Conservation (phyloP, 2,329 filamentous ascomycete genomes). For the Aciculosporium take region DNA sequence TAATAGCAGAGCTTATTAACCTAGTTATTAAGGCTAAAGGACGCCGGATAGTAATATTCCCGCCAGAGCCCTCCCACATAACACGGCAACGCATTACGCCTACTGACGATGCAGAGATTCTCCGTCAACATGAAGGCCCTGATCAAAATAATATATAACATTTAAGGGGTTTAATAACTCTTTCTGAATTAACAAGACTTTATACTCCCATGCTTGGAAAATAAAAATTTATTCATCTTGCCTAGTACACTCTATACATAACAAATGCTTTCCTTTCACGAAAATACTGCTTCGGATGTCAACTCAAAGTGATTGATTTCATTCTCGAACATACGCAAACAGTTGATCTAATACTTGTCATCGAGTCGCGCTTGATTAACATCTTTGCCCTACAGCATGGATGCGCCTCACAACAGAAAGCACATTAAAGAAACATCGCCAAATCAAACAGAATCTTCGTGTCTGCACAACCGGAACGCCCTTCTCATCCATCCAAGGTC, state of each 20-base stretch:
- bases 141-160: too few species aligned
- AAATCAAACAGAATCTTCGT: constrained; percentile 10
- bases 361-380: not conserved
- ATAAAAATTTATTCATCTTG: not conserved
- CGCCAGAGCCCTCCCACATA: too few species aligned
- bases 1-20: too few species aligned
- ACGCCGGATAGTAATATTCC: too few species aligned
- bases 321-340: not conserved
- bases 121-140: too few species aligned
- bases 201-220: too few species aligned
- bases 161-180: too few species aligned
- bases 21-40: too few species aligned
- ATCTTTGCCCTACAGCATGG: not conserved
- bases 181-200: too few species aligned
- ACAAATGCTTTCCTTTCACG: not conserved
- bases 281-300: not conserved
- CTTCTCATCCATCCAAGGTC: not conserved
- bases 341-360: constrained; percentile 1
- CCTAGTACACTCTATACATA: not conserved
- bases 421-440: not conserved
- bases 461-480: constrained; percentile 22
- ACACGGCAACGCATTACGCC: too few species aligned
- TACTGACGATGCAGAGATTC: too few species aligned
- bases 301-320: not conserved
- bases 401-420: constrained; percentile 8